Conservation (phyloP, 306 rosid species). For the Acacia melanoxylon region DNA sequence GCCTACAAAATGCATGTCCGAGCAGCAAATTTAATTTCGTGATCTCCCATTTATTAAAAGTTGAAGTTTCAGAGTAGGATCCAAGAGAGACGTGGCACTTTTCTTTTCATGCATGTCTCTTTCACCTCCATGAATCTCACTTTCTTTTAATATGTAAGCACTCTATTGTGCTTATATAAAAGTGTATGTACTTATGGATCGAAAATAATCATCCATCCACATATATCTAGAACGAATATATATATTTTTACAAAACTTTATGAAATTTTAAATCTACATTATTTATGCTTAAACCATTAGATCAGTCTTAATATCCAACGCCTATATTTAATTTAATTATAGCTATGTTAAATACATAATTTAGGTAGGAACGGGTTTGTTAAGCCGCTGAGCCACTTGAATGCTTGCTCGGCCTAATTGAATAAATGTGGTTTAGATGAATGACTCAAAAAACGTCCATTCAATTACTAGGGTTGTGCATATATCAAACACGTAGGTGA, state of each 20-base stretch:
- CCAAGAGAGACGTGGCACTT: too few relatives aligned
- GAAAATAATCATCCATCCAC: neutral
- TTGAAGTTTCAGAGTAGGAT: too few relatives aligned
- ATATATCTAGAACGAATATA: too few relatives aligned
- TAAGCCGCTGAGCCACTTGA: neutral
- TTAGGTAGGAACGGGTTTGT: neutral
- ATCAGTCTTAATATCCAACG: neutral
- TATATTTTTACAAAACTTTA: neutral
- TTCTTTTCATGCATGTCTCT: too few relatives aligned
- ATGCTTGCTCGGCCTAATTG: neutral
- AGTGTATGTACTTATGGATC: neutral
- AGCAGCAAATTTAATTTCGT: too few relatives aligned
- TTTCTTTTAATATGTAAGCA: too few relatives aligned
- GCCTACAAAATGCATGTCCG: too few relatives aligned
- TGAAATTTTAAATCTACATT: neutral
- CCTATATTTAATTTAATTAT: neutral
- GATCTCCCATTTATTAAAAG: too few relatives aligned
- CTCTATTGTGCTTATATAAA: too few relatives aligned
- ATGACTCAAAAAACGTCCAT: neutral
- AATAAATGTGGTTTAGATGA: neutral
- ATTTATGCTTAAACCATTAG: neutral
- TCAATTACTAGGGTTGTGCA: neutral
- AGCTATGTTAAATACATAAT: neutral
- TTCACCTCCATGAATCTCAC: too few relatives aligned
- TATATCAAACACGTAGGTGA: neutral